A percentile compares a stretch with the other conserved stretches of the same genome.
Conservation (phyloP, 164 flowering plant species). For the Berberis vulgaris region DNA sequence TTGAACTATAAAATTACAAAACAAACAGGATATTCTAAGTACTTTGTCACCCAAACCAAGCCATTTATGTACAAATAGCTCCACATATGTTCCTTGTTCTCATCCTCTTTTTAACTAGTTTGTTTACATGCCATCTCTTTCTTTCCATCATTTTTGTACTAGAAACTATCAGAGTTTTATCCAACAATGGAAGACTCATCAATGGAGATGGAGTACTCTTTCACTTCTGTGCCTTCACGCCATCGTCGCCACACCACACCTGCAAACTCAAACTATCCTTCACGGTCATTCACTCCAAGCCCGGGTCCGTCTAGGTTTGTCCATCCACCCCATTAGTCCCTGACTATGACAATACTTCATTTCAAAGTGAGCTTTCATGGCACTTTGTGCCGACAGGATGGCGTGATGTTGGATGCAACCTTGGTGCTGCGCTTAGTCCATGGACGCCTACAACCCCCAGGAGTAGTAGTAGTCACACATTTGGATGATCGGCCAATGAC, state of each 20-base stretch:
- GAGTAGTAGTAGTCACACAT: neutral
- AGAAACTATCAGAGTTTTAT: neutral
- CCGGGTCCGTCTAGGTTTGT: slow-evolving; percentile 1
- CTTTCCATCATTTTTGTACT: too few species aligned
- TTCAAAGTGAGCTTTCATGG: slow-evolving; percentile 70
- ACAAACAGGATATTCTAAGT: too few species aligned
- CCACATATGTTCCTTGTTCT: too few species aligned
- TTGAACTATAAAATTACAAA: too few species aligned
- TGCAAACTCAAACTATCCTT: slow-evolving; percentile 13
- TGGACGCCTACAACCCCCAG: slow-evolving; percentile 31
- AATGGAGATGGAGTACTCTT: slow-evolving; percentile 22
- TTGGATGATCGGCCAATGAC: slow-evolving; percentile 43
- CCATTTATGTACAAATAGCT: too few species aligned
- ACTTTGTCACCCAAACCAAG: too few species aligned
- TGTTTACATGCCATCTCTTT: too few species aligned
- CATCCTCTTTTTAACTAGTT: too few species aligned
- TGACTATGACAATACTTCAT: slow-evolving; percentile 26
- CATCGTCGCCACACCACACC: slow-evolving; percentile 23
- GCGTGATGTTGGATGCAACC: slow-evolving; percentile 30
- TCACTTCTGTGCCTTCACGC: slow-evolving; percentile 3
- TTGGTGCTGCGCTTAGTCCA: slow-evolving; percentile 13
- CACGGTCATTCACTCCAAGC: neutral
- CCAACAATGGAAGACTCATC: slow-evolving; percentile 32
- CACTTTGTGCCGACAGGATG: slow-evolving; percentile 49
- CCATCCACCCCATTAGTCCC: neutral